Evolutionary conservation across 805 yeast species (phyloP).

Genomic region (Komagataella pastoris): DNA sequence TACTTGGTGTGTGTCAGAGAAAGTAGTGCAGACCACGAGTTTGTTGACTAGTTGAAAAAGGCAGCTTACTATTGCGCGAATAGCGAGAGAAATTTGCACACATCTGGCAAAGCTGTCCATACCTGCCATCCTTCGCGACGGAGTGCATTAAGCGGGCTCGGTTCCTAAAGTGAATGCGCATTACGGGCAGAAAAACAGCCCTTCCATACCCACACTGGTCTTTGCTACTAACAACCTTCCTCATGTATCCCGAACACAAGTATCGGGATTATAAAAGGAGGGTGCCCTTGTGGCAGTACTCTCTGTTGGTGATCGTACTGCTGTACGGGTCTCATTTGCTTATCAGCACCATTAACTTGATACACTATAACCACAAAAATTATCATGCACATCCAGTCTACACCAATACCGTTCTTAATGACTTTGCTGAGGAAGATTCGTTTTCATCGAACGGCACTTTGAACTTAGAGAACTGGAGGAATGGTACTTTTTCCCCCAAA

Average conservation of each 20-base stretch:
- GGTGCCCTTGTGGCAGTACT: background rate
- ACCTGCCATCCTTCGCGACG: background rate
- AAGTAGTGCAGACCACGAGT: background rate
- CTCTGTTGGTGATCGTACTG: constrained; percentile 1
- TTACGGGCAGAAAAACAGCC: background rate
- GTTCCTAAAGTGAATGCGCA: background rate
- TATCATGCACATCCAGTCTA: background rate
- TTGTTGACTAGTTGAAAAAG: background rate
- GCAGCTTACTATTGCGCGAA: background rate
- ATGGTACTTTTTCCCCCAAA: constrained; percentile 41
- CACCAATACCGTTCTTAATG: background rate
- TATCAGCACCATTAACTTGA: background rate
- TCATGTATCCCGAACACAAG: background rate
- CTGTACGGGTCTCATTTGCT: constrained; percentile 3
- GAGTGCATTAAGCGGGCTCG: background rate
- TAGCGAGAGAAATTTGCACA: background rate
- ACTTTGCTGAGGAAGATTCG: background rate
- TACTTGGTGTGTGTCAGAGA: background rate
- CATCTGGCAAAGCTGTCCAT: background rate
- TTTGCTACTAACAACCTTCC: background rate
- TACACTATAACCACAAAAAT: background rate
- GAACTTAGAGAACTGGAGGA: constrained; percentile 32
- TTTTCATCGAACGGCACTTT: constrained; percentile 13
- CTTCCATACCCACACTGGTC: background rate
- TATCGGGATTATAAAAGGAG: background rate